phyloP scores from a whole-genome alignment of 23 red algal species.

The Gracilariopsis chorda region DNA sequence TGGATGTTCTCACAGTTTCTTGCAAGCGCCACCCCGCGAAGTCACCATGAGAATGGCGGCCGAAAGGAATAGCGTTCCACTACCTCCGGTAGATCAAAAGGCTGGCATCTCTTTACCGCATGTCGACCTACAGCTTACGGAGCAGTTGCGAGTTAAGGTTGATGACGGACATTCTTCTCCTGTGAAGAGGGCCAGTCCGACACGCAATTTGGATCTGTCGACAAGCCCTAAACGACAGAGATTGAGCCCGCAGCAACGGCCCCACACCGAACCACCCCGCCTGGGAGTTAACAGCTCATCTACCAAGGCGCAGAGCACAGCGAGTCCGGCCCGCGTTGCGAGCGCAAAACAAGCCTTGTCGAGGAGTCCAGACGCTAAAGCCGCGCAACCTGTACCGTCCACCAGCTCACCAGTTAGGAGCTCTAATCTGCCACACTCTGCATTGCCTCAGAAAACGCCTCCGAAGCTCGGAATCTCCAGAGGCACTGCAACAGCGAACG shows the following conservation, averaged over 20 bases:
- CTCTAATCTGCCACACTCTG: too few relatives aligned
- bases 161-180: background rate
- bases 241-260: background rate
- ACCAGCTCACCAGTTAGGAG: too few relatives aligned
- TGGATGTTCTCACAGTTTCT: slow-evolving; percentile 55
- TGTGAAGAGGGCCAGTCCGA: background rate
- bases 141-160: slow-evolving; percentile 26
- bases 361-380: too few relatives aligned
- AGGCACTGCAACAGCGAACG: too few relatives aligned
- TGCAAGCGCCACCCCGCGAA: slow-evolving; percentile 79
- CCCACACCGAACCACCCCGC: background rate
- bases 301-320: too few relatives aligned
- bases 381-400: too few relatives aligned
- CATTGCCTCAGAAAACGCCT: too few relatives aligned
- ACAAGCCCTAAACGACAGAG: background rate
- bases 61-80: slow-evolving; percentile 55
- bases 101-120: slow-evolving; percentile 55
- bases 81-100: slow-evolving; percentile 48
- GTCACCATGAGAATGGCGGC: slow-evolving; percentile 57
- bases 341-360: too few relatives aligned
- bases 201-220: background rate
- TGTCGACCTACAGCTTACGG: slow-evolving; percentile 49
- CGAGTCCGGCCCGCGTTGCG: too few relatives aligned
- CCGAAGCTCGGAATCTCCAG: too few relatives aligned
- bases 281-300: too few relatives aligned